Evolutionary conservation across 371 early-diverging fungal genomes (phyloP).

Genomic region (Dinochytrium kinnereticum): DNA sequence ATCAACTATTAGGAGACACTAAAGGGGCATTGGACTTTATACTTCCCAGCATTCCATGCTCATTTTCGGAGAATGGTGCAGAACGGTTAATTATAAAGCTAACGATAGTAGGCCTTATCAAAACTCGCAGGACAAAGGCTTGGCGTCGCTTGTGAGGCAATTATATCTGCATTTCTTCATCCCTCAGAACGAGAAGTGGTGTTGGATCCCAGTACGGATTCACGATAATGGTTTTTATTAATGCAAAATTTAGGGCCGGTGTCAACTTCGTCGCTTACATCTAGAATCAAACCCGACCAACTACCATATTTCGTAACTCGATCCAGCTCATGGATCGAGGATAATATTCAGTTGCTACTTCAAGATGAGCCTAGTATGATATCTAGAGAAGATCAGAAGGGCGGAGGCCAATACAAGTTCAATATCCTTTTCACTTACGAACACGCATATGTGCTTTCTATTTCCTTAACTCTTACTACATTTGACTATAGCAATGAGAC

Average conservation of each 20-base stretch:
- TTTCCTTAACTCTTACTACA: background rate
- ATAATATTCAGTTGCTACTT: constrained; percentile 70
- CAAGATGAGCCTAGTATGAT: constrained; percentile 71
- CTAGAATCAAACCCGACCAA: background rate
- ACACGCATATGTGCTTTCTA: background rate
- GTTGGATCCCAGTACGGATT: background rate
- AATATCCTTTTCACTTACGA: constrained; percentile 37
- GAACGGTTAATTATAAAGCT: background rate
- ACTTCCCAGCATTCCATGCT: constrained; percentile 79
- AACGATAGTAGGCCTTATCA: background rate
- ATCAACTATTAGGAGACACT: background rate
- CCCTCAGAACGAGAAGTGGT: constrained; percentile 55
- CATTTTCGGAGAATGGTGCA: constrained; percentile 72
- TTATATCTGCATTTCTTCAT: constrained; percentile 65
- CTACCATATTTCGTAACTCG: background rate
- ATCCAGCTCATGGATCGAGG: constrained; percentile 30
- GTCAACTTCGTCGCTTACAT: background rate
- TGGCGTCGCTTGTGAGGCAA: constrained; percentile 59
- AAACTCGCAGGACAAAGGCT: background rate
- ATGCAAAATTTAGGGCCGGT: background rate
- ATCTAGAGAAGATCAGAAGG: constrained; percentile 70
- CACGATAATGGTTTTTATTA: background rate
- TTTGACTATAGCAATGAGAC: background rate
- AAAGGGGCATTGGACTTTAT: constrained; percentile 47
- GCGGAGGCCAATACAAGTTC: constrained; percentile 75